Evolutionary conservation across 768 basidiomycete genomes (phyloP), one percentile per base, ranked within the genome.

Genomic region (Phlebiopsis flavidoalba): DNA sequence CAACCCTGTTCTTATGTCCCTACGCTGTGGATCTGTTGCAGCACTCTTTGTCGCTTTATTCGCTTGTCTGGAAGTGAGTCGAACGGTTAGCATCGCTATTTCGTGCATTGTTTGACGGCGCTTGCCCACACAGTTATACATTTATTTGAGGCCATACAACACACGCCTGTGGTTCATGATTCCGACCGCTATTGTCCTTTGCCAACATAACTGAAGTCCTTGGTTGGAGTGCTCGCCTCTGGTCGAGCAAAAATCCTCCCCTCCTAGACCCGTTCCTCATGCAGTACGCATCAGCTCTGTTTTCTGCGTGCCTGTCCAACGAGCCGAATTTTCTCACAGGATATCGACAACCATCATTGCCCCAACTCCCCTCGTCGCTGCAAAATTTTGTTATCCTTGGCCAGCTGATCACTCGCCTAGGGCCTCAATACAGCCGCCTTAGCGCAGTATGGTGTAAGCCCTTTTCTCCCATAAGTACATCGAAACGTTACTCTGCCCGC

Each of bases 311-410:
- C 11, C 26, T 33, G 31, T 40, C 36, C 45, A 14, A 55, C 22
- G 12, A 12, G 5, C 24, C n/a, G 15, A 26, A 14, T 52, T 35
- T 17, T 19, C 35, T 55, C 5, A 45, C 26, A 83, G 83, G 70
- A 79, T 83, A 31, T 70, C 74, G 11, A 71, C 74, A 12, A 80
- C 80, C 5, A 83, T 88, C 64, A 73, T 86, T 35, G 79, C 78
- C 0, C 85, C 85, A 1, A 81, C 82, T 0, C 84, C 83, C 22
- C 71, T 83, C 19, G 71, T 81, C 11, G 84, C 85, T 0, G 83
- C 83, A 2, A n/a, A 81, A 83, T 60, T 88, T 87, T 67, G 75
- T 84, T 37, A 77, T 84, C 19, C 73, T 87, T 14, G 84, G 84
- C 1, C 66, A 70, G 35, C 72, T 84, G 47, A 80, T 84, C 47